Percentiles rank a stretch among this genome's conserved stretches.
Evolutionary conservation across 2,329 filamentous ascomycete genomes (phyloP).

Genomic region (Sporothrix globosa): DNA sequence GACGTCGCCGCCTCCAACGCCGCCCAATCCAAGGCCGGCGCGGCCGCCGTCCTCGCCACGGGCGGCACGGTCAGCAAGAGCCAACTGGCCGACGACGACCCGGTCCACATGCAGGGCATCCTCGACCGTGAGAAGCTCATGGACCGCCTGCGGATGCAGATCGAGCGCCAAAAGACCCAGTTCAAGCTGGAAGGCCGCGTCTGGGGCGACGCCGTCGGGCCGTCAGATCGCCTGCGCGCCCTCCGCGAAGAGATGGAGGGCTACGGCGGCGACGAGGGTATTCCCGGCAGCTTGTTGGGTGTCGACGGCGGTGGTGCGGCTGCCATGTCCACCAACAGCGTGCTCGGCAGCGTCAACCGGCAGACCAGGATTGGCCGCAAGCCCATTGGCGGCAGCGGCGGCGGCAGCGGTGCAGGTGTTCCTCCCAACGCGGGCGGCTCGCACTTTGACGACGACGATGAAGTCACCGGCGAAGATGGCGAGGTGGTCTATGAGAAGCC

Average conservation of each 20-base stretch:
- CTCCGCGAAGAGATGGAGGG: conserved; percentile 93
- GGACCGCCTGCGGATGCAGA: conserved; percentile 90
- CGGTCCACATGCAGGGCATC: conserved; percentile 84
- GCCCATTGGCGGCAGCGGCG: conserved; percentile 47
- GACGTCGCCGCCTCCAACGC: conserved; percentile 91
- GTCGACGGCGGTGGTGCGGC: conserved; percentile 53
- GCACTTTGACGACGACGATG: conserved; percentile 38
- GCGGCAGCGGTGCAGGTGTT: not conserved
- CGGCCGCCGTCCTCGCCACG: conserved; percentile 13
- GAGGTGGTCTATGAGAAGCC: conserved; percentile 76
- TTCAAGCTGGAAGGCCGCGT: conserved; percentile 94
- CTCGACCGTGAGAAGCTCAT: conserved; percentile 90
- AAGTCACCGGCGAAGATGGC: conserved; percentile 16
- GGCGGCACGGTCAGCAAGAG: conserved; percentile 42
- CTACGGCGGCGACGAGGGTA: conserved; percentile 48
- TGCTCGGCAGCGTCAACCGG: conserved; percentile 72
- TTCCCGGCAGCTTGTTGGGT: conserved; percentile 54
- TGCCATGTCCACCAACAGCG: conserved; percentile 59
- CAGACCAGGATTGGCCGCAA: conserved; percentile 61
- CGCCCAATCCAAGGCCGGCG: conserved; percentile 42
- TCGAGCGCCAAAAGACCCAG: conserved; percentile 96
- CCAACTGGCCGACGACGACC: conserved; percentile 65
- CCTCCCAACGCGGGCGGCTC: conserved; percentile 2
- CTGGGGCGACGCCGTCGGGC: conserved; percentile 79
- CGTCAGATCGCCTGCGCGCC: conserved; percentile 88